Evolutionary conservation across 768 basidiomycete species (phyloP), one percentile per base, ranked within the genome.

Genomic region (Termitomyces sp.): DNA sequence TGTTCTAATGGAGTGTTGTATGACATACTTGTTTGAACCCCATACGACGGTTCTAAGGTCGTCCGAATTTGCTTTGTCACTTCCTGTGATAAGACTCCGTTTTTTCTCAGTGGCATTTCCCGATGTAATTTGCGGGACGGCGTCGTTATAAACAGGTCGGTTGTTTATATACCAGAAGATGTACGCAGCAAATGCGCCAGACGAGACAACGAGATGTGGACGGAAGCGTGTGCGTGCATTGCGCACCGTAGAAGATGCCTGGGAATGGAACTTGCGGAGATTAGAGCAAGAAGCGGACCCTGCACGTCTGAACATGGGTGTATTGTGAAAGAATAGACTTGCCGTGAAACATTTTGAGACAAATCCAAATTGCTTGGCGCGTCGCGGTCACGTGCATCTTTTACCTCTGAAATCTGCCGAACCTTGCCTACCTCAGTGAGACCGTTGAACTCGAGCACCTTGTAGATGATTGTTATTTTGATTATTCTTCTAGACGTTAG

Each of bases 1-100:
- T 20, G 27, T 18, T 20, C 24, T 3, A 22, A 20, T 15, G 11
- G 36, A 42, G 13, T 30, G 4, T 16, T 11, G 8, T 39, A 41
- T 31, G 45, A 68, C 78, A 63, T 67, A 88, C 89, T 72, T 82
- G 65, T 91, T 92, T 20, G 88, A 88, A 41, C 90, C 89, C 89
- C 90, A 92, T 0, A 84, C 83, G 11, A 89, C 67, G 2, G 82
- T 76, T 54, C 72, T 72, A 50, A 89, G 67, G 33, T 67, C 67
- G 22, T 73, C 67, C 15, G 68, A 62, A 52, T 73, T 69, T 53
- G 59, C 60, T 22, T 58, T 60, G 20, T 66, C 59, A 27, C 63
- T 61, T 6, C 62, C 53, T 4, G 48, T 60, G 57, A 48, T 42
- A 15, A 59, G 55, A 33, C 20, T 47, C 30, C 39, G 49, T n/a